Percentiles rank a stretch among this genome's conserved stretches.
These are phyloP conservation scores for Chenopodium berlandieri DNA, from an alignment of 148 eudicot species.

Conservation along the genomic window DNA sequence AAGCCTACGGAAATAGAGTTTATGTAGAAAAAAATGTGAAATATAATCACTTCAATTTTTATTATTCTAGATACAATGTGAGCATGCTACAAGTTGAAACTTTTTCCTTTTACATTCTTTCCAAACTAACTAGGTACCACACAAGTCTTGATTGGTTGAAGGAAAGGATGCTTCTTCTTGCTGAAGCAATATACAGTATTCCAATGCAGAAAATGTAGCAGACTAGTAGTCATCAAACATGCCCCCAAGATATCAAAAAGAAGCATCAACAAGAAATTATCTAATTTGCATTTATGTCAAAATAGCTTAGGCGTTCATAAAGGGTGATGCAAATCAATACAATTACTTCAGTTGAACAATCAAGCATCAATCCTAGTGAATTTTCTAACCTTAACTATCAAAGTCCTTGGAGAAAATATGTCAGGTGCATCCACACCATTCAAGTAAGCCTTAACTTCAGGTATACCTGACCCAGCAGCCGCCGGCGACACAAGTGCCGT, in stretches of 20 bases:
- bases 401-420: slow-evolving; percentile 64
- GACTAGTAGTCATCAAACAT: not conserved
- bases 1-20: not conserved
- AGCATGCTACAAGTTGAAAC: not conserved
- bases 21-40: not conserved
- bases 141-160: not conserved
- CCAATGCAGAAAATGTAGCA: not conserved
- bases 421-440: slow-evolving; percentile 97
- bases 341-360: not conserved
- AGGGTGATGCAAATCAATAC: no score
- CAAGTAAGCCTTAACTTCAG: slow-evolving; percentile 93
- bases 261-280: not conserved
- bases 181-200: not conserved
- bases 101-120: not conserved
- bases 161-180: not conserved
- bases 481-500: slow-evolving; percentile 76
- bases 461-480: slow-evolving; percentile 95
- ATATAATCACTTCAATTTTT: not conserved
- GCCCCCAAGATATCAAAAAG: not conserved
- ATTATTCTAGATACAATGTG: not conserved
- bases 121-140: not conserved
- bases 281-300: not conserved
- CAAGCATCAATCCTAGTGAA: not conserved
- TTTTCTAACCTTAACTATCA: slow-evolving; percentile 69
- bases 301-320: not conserved